A percentile compares a stretch with the other conserved stretches of the same genome.
Conservation (phyloP, 768 basidiomycete genomes). For the Suillus subalutaceus region DNA sequence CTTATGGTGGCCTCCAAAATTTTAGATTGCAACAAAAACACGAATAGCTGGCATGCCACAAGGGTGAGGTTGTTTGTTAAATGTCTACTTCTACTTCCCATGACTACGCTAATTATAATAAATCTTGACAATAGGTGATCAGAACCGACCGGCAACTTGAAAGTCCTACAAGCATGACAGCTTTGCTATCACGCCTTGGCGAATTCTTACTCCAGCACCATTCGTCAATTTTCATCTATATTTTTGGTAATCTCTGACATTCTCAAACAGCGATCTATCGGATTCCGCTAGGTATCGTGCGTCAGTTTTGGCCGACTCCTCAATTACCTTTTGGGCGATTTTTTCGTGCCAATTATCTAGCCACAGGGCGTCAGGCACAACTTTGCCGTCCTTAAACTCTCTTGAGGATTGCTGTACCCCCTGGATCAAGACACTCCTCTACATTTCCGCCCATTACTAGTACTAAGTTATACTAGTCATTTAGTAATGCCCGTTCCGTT, state of each 20-base stretch:
- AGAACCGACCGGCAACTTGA: no score
- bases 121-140: background rate
- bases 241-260: no score
- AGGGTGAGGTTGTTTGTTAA: background rate
- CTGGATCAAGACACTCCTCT: constrained; percentile 8
- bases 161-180: no score
- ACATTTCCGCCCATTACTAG: constrained; percentile 2
- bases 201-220: background rate
- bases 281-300: no score
- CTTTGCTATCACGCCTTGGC: background rate
- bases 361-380: background rate
- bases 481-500: constrained; percentile 8
- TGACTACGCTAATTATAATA: background rate
- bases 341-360: background rate
- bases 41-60: no score
- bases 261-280: no score
- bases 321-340: background rate
- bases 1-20: no score
- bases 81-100: background rate
- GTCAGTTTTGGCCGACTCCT: background rate
- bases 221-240: no score
- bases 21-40: no score
- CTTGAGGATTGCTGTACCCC: background rate
- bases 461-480: background rate
- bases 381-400: background rate